Base-by-base conservation (phyloP, 805 yeast species). In the Danielia reshetovae region DNA sequence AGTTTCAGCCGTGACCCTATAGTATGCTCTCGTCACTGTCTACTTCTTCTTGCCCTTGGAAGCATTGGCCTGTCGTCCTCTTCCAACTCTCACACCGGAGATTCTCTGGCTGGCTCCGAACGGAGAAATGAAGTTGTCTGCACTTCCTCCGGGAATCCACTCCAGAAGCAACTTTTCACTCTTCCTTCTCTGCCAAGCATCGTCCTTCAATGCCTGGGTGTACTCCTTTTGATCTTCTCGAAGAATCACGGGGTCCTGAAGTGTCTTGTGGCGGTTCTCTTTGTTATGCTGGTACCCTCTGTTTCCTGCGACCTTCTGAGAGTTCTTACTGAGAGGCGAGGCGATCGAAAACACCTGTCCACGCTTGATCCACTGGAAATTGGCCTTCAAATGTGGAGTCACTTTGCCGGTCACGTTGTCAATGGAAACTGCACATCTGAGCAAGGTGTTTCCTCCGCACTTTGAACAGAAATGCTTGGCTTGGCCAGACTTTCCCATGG, bases 171-270 rank as follows among this genome's bases (percentile, higher is more conserved):
- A 68, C 57, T 89, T 89, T 52, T 89, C 97, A 50, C 85, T 86
- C 51, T 85, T 84, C 51, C 85, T 74, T 52, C 85, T 75, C 48
- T 80, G 82, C 94, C 96, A 87, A 28, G 81, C 80, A 35, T 89
- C 94, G 51, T 85, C 81, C 56, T 88, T 88, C 40, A 90, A 56
- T 2, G 96, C 95, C 57, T 83, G 80, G 45, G 78, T 77, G 59
- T 93, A 93, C 60, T 93, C 98, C 52, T 84, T 85, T 65, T 93
- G 97, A 62, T 93, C 99, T 59, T 85, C 97, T 49, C 94, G 77
- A 37, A 88, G 70, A 29, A 66, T 54, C 30, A 84, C 71, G 3
- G 79, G 75, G 28, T 72, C 72, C 40, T 65, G 71, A 33, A 65
- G 48, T 23, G 59, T 40, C 42, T 72, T 75, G 36, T 74, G 75